Percentiles rank a stretch among this genome's conserved stretches.
Conservation (phyloP, 495 filamentous ascomycete species). For the Xylaria grammica region DNA sequence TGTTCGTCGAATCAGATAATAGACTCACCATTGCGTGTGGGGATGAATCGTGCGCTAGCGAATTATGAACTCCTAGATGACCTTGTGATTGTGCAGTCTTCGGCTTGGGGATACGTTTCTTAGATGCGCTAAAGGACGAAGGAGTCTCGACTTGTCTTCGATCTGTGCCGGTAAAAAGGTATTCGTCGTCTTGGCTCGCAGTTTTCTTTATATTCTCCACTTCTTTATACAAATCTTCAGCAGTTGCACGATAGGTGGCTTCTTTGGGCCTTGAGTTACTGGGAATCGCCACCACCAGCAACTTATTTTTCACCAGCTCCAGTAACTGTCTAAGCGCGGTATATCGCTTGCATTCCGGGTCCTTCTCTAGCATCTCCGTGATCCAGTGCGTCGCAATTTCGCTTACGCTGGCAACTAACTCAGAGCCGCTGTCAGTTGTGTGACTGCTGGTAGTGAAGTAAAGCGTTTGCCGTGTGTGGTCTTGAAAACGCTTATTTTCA, state of each 20-base stretch:
- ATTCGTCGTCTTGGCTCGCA: not conserved
- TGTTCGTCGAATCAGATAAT: not conserved
- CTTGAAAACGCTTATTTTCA: conserved; percentile 1
- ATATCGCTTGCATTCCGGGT: conserved; percentile 23
- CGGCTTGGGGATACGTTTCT: not conserved
- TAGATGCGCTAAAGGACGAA: not conserved
- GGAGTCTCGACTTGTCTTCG: not conserved
- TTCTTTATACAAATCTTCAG: not conserved
- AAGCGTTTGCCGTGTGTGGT: not conserved
- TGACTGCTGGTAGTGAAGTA: conserved; percentile 2
- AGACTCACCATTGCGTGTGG: not conserved
- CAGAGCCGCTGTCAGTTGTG: not conserved
- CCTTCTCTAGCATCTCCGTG: conserved; percentile 1
- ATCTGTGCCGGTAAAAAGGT: not conserved
- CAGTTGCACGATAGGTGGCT: not conserved
- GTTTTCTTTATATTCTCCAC: not conserved
- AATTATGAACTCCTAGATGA: not conserved
- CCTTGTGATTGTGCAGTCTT: not conserved
- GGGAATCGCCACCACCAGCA: conserved; percentile 29
- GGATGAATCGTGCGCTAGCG: not conserved
- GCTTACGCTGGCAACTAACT: conserved; percentile 20
- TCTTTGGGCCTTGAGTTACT: not conserved
- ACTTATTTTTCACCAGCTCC: conserved; percentile 26
- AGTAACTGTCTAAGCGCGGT: conserved; percentile 34
- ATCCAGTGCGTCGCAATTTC: conserved; percentile 18